Conservation (phyloP, 352 stramenopile species). For the Globisporangium paroecandrum region DNA sequence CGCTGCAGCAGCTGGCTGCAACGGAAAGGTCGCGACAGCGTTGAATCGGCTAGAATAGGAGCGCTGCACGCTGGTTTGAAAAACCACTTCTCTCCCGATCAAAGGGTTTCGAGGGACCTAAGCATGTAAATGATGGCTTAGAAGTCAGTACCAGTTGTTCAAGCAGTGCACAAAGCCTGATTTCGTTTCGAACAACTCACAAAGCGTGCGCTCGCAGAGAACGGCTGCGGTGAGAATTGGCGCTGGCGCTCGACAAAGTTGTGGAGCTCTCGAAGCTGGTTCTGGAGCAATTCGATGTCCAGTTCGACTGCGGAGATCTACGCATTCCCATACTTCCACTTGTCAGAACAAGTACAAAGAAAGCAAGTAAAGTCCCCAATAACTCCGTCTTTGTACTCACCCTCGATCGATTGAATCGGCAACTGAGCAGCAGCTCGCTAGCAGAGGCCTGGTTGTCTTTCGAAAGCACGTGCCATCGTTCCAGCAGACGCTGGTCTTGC, state of each 20-base stretch:
- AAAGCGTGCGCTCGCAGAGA: constrained; percentile 2
- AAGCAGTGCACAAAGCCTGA: neutral
- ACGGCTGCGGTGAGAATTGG: constrained; percentile 21
- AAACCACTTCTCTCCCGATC: constrained; percentile 42
- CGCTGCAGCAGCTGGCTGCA: neutral
- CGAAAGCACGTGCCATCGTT: constrained; percentile 47
- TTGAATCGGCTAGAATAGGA: constrained; percentile 36
- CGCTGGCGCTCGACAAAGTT: constrained; percentile 53
- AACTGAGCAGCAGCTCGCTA: constrained; percentile 42
- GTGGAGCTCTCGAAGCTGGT: constrained; percentile 55
- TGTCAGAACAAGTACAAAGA: neutral
- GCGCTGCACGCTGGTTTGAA: constrained; percentile 18
- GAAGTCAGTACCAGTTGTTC: neutral
- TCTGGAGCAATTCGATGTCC: constrained; percentile 54
- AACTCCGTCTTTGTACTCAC: constrained; percentile 18
- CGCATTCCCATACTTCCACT: constrained; percentile 1
- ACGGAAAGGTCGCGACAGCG: constrained; percentile 35
- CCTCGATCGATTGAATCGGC: constrained; percentile 46
- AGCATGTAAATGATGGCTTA: neutral
- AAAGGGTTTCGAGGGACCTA: constrained; percentile 28
- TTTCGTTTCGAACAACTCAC: neutral
- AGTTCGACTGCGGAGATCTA: constrained; percentile 54
- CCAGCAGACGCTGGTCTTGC: constrained; percentile 44
- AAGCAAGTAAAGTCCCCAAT: neutral
- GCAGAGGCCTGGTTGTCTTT: constrained; percentile 28